Conservation (phyloP, 371 early-diverging fungal species). For the Batkoa obscura region DNA sequence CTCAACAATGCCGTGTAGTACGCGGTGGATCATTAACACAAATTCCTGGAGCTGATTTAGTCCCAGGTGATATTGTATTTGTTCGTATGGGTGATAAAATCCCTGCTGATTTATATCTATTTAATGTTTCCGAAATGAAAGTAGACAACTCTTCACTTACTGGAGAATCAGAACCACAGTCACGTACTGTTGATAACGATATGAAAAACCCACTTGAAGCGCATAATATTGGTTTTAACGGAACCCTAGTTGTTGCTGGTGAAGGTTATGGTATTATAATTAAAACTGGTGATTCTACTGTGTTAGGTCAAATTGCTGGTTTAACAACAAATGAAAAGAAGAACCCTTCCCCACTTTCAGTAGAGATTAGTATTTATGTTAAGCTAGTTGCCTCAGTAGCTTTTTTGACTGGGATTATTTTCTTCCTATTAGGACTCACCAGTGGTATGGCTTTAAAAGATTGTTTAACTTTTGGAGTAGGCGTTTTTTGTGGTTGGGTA, state of each 20-base stretch:
- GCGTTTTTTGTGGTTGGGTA: slow-evolving; percentile 41
- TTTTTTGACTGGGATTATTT: slow-evolving; percentile 19
- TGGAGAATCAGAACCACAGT: slow-evolving; percentile 31
- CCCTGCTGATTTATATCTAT: slow-evolving; percentile 45
- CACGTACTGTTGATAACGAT: slow-evolving; percentile 28
- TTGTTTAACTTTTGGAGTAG: slow-evolving; percentile 44
- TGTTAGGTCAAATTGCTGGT: slow-evolving; percentile 51
- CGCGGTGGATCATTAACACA: background rate
- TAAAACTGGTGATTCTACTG: slow-evolving; percentile 32
- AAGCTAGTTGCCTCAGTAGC: slow-evolving; percentile 38
- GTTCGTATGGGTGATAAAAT: slow-evolving; percentile 40
- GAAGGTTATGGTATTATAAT: slow-evolving; percentile 37
- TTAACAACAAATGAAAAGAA: slow-evolving; percentile 20
- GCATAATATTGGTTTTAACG: slow-evolving; percentile 38
- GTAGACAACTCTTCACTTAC: slow-evolving; percentile 49
- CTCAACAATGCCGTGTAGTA: slow-evolving; percentile 41
- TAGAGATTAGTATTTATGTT: slow-evolving; percentile 46
- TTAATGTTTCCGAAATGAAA: slow-evolving; percentile 29
- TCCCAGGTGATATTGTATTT: slow-evolving; percentile 34
- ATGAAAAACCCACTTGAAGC: slow-evolving; percentile 17
- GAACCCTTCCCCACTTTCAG: slow-evolving; percentile 33
- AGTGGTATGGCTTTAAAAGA: slow-evolving; percentile 21
- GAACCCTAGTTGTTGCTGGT: slow-evolving; percentile 38
- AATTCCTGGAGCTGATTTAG: slow-evolving; percentile 6
- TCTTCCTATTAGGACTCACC: slow-evolving; percentile 25